Percentiles rank a stretch among this genome's conserved stretches.
These are phyloP conservation scores for Ophiostoma himal-ulmi DNA, from an alignment of 2,329 filamentous ascomycete species.

Conservation along the genomic window DNA sequence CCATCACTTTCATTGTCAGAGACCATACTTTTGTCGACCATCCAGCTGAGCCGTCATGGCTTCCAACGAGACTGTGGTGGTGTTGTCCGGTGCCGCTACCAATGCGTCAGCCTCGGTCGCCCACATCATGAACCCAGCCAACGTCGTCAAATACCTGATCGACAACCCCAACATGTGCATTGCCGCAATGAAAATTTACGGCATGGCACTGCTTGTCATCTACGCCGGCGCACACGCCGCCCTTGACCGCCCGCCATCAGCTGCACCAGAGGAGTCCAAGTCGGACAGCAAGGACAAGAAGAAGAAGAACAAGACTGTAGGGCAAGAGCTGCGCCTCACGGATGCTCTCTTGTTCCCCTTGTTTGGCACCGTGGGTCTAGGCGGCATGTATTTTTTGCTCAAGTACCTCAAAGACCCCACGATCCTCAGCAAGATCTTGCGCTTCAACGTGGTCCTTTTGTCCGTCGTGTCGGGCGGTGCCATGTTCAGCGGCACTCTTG, in stretches of 20 bases:
- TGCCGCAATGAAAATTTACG: constrained; percentile 45
- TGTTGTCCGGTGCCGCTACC: background rate
- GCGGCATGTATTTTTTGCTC: constrained; percentile 76
- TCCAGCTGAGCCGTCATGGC: background rate
- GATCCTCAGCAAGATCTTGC: constrained; percentile 74
- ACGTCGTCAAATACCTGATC: background rate
- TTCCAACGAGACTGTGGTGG: background rate
- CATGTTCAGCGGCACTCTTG: constrained; percentile 65
- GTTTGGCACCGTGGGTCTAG: constrained; percentile 62
- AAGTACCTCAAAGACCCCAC: constrained; percentile 79
- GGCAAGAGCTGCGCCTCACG: constrained; percentile 59
- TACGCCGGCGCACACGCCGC: constrained; percentile 81
- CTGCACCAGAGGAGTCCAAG: constrained; percentile 49
- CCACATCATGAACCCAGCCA: background rate
- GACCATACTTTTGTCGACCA: too few relatives aligned
- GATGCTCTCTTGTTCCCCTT: constrained; percentile 84
- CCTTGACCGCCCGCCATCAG: constrained; percentile 74
- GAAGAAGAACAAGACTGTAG: constrained; percentile 1
- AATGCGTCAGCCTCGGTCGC: background rate
- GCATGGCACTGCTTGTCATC: constrained; percentile 74
- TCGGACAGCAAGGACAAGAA: constrained; percentile 26
- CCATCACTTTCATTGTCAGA: too few relatives aligned
- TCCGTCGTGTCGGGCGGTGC: constrained; percentile 71
- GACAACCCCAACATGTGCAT: constrained; percentile 36
- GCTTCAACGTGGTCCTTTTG: constrained; percentile 75